Evolutionary conservation across 768 basidiomycete genomes (phyloP), one percentile per base, ranked within the genome.

Genomic region (Scleroderma bovista): DNA sequence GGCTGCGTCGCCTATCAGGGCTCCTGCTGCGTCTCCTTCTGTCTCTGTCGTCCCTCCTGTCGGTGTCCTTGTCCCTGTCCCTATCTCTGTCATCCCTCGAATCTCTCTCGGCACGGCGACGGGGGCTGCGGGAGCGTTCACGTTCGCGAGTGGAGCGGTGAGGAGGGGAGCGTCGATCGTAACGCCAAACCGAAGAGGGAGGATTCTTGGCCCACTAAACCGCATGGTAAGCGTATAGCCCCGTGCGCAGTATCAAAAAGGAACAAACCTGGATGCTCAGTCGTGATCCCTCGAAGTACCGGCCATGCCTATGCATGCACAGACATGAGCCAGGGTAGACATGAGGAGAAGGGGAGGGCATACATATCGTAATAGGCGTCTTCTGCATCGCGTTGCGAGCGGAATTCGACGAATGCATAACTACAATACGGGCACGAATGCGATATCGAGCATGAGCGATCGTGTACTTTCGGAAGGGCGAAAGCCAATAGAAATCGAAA

Each of bases 341-440:
- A 43, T 31, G n/a, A n/a, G 46, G 11, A 16, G 34, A 12, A 2
- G 15, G 19, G 43, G 39, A 19, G 12, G 34, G 69, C 84, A 53
- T 64, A 89, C 88, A 90, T 89, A 52, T 88, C 86, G 61, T 86
- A 81, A 67, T 88, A 89, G 24, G 88, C 87, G 56, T 88, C 86
- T 60, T 89, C 88, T 17, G 88, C 88, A 60, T 89, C 86, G 37
- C 84, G 80, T 43, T 77, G 75, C 60, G 79, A 80, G 63, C 85
- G 82, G 62, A 89, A 91, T 66, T 91, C 88, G 63, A 91, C 81
- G 67, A 91, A 91, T 50, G 88, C 88, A 68, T 88, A 91, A 73
- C 88, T 89, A 74, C 74, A 74, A 69, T 66, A 70, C 63, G 59
- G 44, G 59, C 61, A 64, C 66, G 69, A 64, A 70, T 72, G 67